Percentiles rank a stretch among this genome's conserved stretches.
phyloP scores from a whole-genome alignment of 2,329 filamentous ascomycete genomes.

The Botrytis squamosa region DNA sequence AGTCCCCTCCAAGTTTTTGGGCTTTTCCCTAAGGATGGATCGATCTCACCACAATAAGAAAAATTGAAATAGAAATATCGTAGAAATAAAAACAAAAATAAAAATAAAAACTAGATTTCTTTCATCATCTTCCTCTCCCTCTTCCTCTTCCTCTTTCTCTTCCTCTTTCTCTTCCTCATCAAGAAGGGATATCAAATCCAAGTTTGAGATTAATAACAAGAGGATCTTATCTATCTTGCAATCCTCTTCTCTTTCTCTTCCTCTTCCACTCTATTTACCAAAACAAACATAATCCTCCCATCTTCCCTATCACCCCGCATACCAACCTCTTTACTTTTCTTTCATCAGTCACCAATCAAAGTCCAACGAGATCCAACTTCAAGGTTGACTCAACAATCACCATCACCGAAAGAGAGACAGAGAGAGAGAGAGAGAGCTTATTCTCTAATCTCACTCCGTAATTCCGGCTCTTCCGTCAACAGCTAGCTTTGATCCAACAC shows the following conservation, averaged over 20 bases:
- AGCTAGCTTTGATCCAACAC: background rate
- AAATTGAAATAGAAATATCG: too few species aligned
- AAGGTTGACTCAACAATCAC: background rate
- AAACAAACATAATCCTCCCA: background rate
- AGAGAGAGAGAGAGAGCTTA: background rate
- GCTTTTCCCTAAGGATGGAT: background rate
- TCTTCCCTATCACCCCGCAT: background rate
- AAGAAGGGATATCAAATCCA: background rate
- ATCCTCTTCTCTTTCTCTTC: background rate
- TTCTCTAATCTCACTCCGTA: background rate
- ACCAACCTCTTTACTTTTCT: slow-evolving; percentile 12
- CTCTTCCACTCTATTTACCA: background rate
- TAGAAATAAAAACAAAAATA: background rate
- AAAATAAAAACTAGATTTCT: background rate
- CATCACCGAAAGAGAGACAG: background rate
- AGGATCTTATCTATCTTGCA: background rate
- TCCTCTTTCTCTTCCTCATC: background rate
- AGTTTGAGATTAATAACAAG: background rate
- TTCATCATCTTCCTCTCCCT: background rate
- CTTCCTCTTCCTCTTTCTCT: background rate
- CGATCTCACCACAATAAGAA: background rate
- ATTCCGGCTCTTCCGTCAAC: background rate
- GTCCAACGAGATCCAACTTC: background rate
- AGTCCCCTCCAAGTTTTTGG: background rate
- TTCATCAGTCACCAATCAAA: slow-evolving; percentile 7